Conservation (phyloP, 495 filamentous ascomycete genomes). For the Oidiodendron maius region DNA sequence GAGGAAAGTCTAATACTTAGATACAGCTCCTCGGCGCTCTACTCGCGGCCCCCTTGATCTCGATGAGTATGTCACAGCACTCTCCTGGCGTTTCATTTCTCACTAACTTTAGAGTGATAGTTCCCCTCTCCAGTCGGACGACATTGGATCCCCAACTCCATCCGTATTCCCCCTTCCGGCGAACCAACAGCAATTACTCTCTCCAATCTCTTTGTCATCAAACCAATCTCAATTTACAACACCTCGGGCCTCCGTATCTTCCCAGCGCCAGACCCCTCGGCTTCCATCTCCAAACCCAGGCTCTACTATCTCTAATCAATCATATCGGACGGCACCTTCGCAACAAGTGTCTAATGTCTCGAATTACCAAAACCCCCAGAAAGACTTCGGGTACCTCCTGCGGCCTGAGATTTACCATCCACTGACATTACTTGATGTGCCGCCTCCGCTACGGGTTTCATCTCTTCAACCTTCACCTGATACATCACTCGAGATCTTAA, state of each 20-base stretch:
- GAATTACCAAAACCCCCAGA: conserved; percentile 20
- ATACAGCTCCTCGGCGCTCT: not conserved
- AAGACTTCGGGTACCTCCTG: conserved; percentile 76
- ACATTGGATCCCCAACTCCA: conserved; percentile 8
- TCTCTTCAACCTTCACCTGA: conserved; percentile 29
- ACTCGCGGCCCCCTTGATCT: conserved; percentile 4
- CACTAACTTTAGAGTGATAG: too few relatives aligned
- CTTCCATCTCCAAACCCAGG: conserved; percentile 21
- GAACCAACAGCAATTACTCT: conserved; percentile 5
- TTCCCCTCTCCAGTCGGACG: conserved; percentile 3
- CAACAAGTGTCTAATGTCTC: conserved; percentile 9
- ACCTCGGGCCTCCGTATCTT: not conserved
- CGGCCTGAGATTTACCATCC: conserved; percentile 77
- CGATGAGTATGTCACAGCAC: not conserved
- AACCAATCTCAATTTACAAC: conserved; percentile 2
- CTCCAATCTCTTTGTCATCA: conserved; percentile 15
- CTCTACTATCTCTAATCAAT: conserved; percentile 12
- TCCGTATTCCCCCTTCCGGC: conserved; percentile 9
- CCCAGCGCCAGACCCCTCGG: conserved; percentile 16
- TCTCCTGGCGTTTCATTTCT: too few relatives aligned
- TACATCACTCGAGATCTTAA: conserved; percentile 46
- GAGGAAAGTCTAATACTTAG: too few relatives aligned
- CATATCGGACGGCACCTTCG: conserved; percentile 1
- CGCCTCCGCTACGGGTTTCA: conserved; percentile 50
- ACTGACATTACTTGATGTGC: conserved; percentile 59